These are phyloP conservation scores for Purshia tridentata DNA, from an alignment of 306 rosid genomes.

Conservation along the genomic window DNA sequence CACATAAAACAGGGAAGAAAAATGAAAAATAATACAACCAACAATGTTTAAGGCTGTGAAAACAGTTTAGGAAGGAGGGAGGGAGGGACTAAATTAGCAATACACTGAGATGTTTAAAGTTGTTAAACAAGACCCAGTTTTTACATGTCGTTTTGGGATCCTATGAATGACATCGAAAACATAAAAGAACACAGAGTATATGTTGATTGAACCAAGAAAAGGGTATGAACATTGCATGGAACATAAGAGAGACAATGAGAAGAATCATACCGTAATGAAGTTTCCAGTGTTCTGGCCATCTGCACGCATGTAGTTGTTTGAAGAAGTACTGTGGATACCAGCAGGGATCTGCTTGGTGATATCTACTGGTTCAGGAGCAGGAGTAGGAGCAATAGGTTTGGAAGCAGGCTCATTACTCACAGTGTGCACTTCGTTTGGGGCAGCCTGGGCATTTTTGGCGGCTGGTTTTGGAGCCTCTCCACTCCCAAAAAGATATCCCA, in stretches of 20 bases:
- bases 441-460: slow-evolving; percentile 22
- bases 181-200: background rate
- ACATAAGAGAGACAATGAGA: slow-evolving; percentile 14
- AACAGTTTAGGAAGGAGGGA: background rate
- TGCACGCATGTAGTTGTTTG: slow-evolving; percentile 63
- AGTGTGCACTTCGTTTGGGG: slow-evolving; percentile 39
- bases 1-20: background rate
- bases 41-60: background rate
- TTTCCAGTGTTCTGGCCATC: slow-evolving; percentile 98
- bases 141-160: background rate
- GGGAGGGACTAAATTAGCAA: background rate
- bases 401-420: slow-evolving; percentile 49
- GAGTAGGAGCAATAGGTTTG: slow-evolving; percentile 48
- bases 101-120: background rate
- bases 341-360: slow-evolving; percentile 75
- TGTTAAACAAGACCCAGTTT: background rate
- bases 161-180: background rate
- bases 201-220: background rate
- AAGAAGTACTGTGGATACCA: slow-evolving; percentile 82
- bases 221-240: background rate
- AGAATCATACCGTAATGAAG: slow-evolving; percentile 75
- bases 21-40: background rate
- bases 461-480: slow-evolving; percentile 84
- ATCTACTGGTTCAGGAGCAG: slow-evolving; percentile 51
- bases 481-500: slow-evolving; percentile 95